phyloP scores from a whole-genome alignment of 2,329 filamentous ascomycete species.

The Verticillium albo-atrum region DNA sequence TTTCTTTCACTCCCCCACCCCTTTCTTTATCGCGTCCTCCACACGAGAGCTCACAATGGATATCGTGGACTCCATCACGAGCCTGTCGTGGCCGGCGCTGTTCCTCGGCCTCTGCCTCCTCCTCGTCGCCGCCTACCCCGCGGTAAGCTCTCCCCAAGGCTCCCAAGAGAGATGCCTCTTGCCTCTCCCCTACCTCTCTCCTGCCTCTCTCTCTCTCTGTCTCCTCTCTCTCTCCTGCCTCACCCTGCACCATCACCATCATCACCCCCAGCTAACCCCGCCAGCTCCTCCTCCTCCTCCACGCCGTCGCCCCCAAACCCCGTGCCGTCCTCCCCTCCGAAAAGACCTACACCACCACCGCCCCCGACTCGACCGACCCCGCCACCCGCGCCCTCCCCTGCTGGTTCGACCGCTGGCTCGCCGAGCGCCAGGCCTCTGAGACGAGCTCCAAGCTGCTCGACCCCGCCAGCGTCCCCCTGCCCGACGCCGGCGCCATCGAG shows the following conservation, averaged over 20 bases:
- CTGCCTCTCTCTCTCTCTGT: not conserved
- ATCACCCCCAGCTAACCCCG: no score
- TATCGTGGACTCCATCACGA: not conserved
- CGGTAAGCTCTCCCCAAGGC: not conserved
- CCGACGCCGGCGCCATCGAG: constrained; percentile 59
- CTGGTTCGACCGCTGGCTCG: constrained; percentile 78
- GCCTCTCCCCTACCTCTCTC: not conserved
- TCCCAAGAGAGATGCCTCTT: no score
- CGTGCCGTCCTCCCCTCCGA: constrained; percentile 71
- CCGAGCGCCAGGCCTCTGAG: constrained; percentile 50
- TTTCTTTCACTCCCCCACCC: not conserved
- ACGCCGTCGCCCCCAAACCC: constrained; percentile 75
- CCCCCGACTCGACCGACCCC: constrained; percentile 51
- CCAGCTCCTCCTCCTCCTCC: constrained; percentile 61
- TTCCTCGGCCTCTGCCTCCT: not conserved
- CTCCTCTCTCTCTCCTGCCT: not conserved
- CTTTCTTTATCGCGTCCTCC: not conserved
- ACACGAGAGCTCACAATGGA: not conserved
- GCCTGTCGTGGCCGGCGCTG: not conserved
- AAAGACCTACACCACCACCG: constrained; percentile 77
- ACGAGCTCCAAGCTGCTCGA: constrained; percentile 24
- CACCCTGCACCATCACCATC: no score
- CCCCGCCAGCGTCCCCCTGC: constrained; percentile 23
- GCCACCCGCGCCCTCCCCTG: constrained; percentile 61
- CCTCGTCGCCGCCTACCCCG: not conserved